phyloP scores from a whole-genome alignment of 345 rosid species.

The rapeseed (Brassica napus) region DNA sequence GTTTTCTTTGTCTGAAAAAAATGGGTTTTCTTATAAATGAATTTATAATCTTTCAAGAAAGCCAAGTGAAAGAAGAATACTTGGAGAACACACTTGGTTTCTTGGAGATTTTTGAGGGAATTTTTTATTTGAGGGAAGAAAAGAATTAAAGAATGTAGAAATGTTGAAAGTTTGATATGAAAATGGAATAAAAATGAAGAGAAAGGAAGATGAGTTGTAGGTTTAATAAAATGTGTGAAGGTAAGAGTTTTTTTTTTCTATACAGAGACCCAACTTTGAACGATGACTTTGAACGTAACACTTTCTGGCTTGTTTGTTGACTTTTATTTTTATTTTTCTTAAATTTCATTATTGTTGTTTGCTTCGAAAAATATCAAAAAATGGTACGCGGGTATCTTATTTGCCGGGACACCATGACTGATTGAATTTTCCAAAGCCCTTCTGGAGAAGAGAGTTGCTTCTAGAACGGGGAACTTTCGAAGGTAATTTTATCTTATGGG shows the following conservation, averaged over 20 bases:
- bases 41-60: conserved; percentile 13
- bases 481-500: background rate
- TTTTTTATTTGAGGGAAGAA: conserved; percentile 4
- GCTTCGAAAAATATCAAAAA: conserved; percentile 25
- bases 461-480: conserved; percentile 19
- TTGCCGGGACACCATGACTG: background rate
- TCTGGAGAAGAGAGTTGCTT: conserved; percentile 1
- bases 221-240: conserved; percentile 22
- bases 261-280: conserved; percentile 39
- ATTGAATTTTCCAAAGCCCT: conserved; percentile 9
- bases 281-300: conserved; percentile 37
- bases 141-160: conserved; percentile 33
- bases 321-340: background rate
- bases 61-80: background rate
- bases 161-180: conserved; percentile 25
- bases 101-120: background rate
- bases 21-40: background rate
- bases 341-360: conserved; percentile 4
- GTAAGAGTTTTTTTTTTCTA: conserved; percentile 7
- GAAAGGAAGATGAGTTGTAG: conserved; percentile 19
- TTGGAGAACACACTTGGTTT: conserved; percentile 31
- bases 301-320: conserved; percentile 25
- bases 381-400: conserved; percentile 13
- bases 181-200: background rate
- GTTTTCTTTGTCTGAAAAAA: conserved; percentile 25